These are phyloP conservation scores for Thelonectria blattea DNA, from an alignment of 2,329 filamentous ascomycete species.

Conservation along the genomic window DNA sequence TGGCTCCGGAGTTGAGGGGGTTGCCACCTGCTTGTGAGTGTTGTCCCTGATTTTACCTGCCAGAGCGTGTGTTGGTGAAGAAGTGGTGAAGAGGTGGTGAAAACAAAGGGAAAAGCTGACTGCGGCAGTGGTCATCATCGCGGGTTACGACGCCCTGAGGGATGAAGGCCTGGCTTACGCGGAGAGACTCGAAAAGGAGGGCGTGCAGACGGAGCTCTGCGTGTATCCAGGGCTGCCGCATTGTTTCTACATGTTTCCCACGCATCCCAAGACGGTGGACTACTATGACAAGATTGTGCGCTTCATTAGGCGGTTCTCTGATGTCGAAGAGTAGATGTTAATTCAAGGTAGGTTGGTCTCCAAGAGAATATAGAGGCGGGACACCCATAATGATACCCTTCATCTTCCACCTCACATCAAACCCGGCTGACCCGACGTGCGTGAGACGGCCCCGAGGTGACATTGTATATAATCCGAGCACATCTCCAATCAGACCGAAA, in stretches of 20 bases:
- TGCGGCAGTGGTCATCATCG: conserved; percentile 42
- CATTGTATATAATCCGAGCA: background rate
- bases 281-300: conserved; percentile 18
- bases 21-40: conserved; percentile 45
- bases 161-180: conserved; percentile 49
- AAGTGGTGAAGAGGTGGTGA: no score
- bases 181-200: conserved; percentile 42
- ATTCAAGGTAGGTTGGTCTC: no score
- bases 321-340: background rate
- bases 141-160: conserved; percentile 44
- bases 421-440: background rate
- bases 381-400: no score
- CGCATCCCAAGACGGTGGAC: conserved; percentile 21
- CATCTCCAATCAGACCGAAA: no score
- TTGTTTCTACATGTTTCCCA: conserved; percentile 36
- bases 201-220: conserved; percentile 42
- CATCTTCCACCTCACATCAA: no score
- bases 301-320: conserved; percentile 10
- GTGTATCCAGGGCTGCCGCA: conserved; percentile 46
- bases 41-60: no score
- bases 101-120: no score
- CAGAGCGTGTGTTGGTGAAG: no score
- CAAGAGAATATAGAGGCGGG: no score
- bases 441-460: background rate
- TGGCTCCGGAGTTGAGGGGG: conserved; percentile 40